Conservation (phyloP, 345 rosid species). For the Eutrema heterophyllum region DNA sequence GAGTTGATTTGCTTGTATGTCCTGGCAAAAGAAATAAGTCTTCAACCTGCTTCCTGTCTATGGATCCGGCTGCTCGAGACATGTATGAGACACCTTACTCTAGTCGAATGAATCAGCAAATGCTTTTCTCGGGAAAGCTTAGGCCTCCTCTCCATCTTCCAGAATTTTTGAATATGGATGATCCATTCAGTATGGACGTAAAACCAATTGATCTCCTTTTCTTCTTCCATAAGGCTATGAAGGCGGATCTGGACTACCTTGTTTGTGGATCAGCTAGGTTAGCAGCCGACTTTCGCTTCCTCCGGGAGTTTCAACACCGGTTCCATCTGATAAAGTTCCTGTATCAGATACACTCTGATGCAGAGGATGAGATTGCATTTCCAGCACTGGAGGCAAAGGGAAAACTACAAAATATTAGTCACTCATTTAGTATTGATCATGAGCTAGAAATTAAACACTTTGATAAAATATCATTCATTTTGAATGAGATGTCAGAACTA, state of each 20-base stretch:
- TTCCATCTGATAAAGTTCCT: slow-evolving; percentile 50
- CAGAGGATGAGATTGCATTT: slow-evolving; percentile 83
- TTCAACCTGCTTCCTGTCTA: slow-evolving; percentile 23
- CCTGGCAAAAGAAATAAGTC: slow-evolving; percentile 29
- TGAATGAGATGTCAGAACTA: slow-evolving; percentile 54
- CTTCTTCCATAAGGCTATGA: slow-evolving; percentile 80
- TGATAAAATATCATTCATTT: slow-evolving; percentile 44
- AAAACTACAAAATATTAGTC: slow-evolving; percentile 50
- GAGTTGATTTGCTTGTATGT: slow-evolving; percentile 18
- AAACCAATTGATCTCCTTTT: slow-evolving; percentile 67
- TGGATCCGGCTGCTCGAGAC: slow-evolving; percentile 15
- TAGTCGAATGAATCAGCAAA: slow-evolving; percentile 41
- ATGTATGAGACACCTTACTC: slow-evolving; percentile 38
- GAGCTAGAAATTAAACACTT: slow-evolving; percentile 51
- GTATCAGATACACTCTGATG: slow-evolving; percentile 58
- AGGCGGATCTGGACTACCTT: slow-evolving; percentile 66
- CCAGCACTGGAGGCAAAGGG: slow-evolving; percentile 80
- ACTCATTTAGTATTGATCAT: slow-evolving; percentile 67
- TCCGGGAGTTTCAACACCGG: slow-evolving; percentile 48
- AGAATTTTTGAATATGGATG: slow-evolving; percentile 25
- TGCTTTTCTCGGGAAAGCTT: slow-evolving; percentile 37
- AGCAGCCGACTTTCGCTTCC: slow-evolving; percentile 42
- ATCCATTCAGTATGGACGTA: slow-evolving; percentile 32
- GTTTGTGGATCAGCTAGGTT: slow-evolving; percentile 53
- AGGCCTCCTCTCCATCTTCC: slow-evolving; percentile 25